Conservation (phyloP, 192 early-diverging fungal genomes). For the Mortierella antarctica region DNA sequence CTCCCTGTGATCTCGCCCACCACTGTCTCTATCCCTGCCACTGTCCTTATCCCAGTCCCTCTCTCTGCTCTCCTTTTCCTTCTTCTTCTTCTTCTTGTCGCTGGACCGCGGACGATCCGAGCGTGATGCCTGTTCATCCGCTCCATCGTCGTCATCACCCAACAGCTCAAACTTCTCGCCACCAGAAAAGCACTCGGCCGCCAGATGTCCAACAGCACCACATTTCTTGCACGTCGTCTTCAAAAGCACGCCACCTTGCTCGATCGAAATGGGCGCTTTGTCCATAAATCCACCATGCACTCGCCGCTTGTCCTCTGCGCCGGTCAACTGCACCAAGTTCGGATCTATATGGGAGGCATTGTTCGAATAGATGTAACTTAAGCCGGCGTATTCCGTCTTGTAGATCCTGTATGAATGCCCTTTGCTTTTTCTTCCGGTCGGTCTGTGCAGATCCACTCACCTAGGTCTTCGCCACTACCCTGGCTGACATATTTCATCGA, state of each 20-base stretch:
- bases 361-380: neutral
- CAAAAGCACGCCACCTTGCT: constrained; percentile 50
- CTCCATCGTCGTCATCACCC: constrained; percentile 18
- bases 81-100: constrained; percentile 63
- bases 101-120: constrained; percentile 16
- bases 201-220: constrained; percentile 55
- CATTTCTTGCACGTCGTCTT: constrained; percentile 56
- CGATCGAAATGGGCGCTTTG: constrained; percentile 49
- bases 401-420: too few relatives aligned
- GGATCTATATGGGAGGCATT: constrained; percentile 25
- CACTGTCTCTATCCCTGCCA: constrained; percentile 5
- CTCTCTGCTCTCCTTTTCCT: constrained; percentile 46
- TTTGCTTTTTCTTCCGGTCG: neutral
- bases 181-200: constrained; percentile 34
- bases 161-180: constrained; percentile 52
- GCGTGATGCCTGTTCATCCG: neutral
- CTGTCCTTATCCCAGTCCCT: constrained; percentile 3
- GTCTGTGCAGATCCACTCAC: constrained; percentile 15
- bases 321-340: constrained; percentile 42
- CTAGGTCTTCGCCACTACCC: constrained; percentile 53
- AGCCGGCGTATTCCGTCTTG: neutral
- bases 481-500: constrained; percentile 60
- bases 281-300: constrained; percentile 40
- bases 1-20: constrained; percentile 6
- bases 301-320: constrained; percentile 42